Percentiles rank a stretch among this genome's conserved stretches.
phyloP scores from a whole-genome alignment of 768 basidiomycete species.

The Trametes maxima region DNA sequence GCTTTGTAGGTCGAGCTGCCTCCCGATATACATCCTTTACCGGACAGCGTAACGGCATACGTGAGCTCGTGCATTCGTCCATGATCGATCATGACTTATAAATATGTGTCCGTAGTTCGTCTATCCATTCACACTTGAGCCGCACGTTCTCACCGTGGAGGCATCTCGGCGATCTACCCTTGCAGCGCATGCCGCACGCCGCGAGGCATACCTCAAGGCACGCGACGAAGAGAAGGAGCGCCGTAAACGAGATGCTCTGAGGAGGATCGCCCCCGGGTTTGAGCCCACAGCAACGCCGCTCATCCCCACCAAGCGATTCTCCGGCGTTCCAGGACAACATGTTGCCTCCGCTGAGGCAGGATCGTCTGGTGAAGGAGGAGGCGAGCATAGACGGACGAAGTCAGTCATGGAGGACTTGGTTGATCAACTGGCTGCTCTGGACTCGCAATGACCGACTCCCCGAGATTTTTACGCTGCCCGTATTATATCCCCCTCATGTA shows the following conservation, averaged over 20 bases:
- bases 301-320: slow-evolving; percentile 49
- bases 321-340: slow-evolving; percentile 29
- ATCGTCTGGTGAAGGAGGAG: slow-evolving; percentile 10
- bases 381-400: slow-evolving; percentile 29
- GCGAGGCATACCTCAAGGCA: slow-evolving; percentile 68
- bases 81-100: neutral
- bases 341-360: slow-evolving; percentile 3
- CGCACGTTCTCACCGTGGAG: slow-evolving; percentile 77
- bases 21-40: slow-evolving; percentile 91
- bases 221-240: slow-evolving; percentile 80
- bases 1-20: slow-evolving; percentile 74
- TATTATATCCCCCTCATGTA: neutral
- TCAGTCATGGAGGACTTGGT: slow-evolving; percentile 84
- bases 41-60: slow-evolving; percentile 87
- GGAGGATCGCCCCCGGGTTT: slow-evolving; percentile 83
- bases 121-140: slow-evolving; percentile 93
- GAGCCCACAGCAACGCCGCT: slow-evolving; percentile 64
- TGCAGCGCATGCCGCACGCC: slow-evolving; percentile 62
- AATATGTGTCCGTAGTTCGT: slow-evolving; percentile 66
- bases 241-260: slow-evolving; percentile 62
- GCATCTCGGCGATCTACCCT: slow-evolving; percentile 70
- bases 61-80: slow-evolving; percentile 44
- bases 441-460: slow-evolving; percentile 28
- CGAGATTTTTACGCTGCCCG: neutral
- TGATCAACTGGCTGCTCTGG: slow-evolving; percentile 76